Base-by-base conservation (phyloP, 2,329 filamentous ascomycete species). In the Alternaria incomplexa region DNA sequence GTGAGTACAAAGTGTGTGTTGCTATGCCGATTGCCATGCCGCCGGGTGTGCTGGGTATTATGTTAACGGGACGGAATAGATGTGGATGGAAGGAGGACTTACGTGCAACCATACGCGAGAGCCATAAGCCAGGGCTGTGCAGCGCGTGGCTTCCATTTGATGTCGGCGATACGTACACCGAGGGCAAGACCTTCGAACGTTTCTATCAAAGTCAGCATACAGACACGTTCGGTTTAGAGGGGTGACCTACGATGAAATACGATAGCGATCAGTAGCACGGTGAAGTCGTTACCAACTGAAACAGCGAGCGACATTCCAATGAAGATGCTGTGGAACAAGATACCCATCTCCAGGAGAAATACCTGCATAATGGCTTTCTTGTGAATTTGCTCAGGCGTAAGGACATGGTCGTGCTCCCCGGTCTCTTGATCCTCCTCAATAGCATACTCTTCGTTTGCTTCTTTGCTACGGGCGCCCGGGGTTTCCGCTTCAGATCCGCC, bases 141-240 rank as follows among this genome's bases (percentile, higher is more conserved):
- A 8, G 73, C 65, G 20, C 68, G 66, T 11, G 69, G 58, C 10
- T 70, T 68, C 70, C 76, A 80, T 20, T 91, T 89, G 26, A 97
- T 88, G 10, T 91, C 91, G 0, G 93, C 91, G 71, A 97, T 97
- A 61, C 93, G 91, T 46, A 91, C 91, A 7, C 93, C 93, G 5
- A 97, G 87, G 0, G 93, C 93, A 13, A 97, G 88, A 2, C 93
- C 93, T 81, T 97, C 93, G 68, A 97, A 97, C 1, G 91, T 93
- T 81, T 97, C 70, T 48, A 28, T 17, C 7, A 5, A 15, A 23
- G 28, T 65, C n/a, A 65, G 55, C n/a, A 50, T 7, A 6, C 17
- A 22, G 30, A 4, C 7, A 23, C 25, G 6, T 6, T n/a, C 5
- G 5, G 11, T 40, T 12, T 23, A 12, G 20, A 28, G 13, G 13